A percentile compares a stretch with the other conserved stretches of the same genome.
These are phyloP conservation scores for Cetraspora pellucida DNA, from an alignment of 192 early-diverging fungal genomes.

Conservation along the genomic window DNA sequence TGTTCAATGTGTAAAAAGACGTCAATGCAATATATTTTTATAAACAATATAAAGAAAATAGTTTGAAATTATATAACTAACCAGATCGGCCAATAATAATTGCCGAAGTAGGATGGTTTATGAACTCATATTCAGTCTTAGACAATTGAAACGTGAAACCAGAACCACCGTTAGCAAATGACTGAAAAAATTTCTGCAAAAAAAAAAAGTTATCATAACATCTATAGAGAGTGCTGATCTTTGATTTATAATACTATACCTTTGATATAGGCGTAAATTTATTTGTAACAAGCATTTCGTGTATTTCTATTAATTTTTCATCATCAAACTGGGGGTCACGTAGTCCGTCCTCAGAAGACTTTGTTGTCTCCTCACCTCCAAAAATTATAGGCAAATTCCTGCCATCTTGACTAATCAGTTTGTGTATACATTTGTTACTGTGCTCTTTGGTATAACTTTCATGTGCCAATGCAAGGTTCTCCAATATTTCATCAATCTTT, in stretches of 20 bases:
- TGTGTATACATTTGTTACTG: background rate
- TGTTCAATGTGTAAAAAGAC: background rate
- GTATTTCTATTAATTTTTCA: conserved; percentile 5
- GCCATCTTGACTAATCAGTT: background rate
- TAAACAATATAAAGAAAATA: background rate
- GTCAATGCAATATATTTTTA: background rate
- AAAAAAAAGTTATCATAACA: background rate
- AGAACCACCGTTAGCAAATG: background rate
- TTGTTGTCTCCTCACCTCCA: background rate
- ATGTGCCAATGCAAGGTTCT: background rate
- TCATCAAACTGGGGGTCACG: background rate
- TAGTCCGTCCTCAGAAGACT: background rate
- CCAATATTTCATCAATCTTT: background rate
- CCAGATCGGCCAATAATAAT: conserved; percentile 25
- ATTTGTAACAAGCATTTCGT: conserved; percentile 26
- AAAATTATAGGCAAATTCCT: background rate
- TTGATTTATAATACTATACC: conserved; percentile 1
- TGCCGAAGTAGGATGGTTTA: conserved; percentile 11
- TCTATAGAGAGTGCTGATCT: background rate
- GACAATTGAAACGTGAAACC: conserved; percentile 24
- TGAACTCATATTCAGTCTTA: conserved; percentile 13
- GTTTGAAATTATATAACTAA: background rate
- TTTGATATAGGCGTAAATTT: conserved; percentile 19
- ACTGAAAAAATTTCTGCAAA: conserved; percentile 8
- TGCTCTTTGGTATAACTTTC: background rate